phyloP scores from a whole-genome alignment of 73 alveolate genomes.

The Paramecium pentaurelia region DNA sequence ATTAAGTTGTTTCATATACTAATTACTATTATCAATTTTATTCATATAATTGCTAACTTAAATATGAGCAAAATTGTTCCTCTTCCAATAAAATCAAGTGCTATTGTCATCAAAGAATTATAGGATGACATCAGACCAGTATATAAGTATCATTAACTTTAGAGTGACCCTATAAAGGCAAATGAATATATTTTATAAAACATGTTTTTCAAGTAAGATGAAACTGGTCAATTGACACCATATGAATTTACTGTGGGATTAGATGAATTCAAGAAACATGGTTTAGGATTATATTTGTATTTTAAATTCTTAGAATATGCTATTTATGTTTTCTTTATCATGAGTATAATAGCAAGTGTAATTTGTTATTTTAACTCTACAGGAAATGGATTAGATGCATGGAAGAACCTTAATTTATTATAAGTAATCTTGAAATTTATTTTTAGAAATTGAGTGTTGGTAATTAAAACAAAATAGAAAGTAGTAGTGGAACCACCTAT shows the following conservation, averaged over 20 bases:
- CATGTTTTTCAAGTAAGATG: neutral
- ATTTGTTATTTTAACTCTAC: neutral
- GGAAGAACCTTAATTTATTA: neutral
- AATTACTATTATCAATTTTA: neutral
- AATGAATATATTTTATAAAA: neutral
- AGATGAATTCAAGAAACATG: neutral
- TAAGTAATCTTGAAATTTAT: neutral
- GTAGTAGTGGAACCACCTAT: neutral
- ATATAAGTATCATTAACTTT: neutral
- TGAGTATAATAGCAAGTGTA: neutral
- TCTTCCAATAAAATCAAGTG: neutral
- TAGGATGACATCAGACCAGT: slow-evolving; percentile 14
- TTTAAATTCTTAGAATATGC: neutral
- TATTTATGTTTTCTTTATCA: neutral
- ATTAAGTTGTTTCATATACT: neutral
- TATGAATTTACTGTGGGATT: neutral
- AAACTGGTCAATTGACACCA: neutral
- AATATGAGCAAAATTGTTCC: neutral
- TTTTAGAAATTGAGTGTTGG: slow-evolving; percentile 24
- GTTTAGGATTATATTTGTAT: neutral
- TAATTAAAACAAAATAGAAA: neutral
- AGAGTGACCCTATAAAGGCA: neutral
- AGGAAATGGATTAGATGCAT: neutral
- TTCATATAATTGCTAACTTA: neutral
- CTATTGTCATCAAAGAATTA: neutral